Conservation (phyloP, 306 rosid genomes). For the Prosopis cineraria region DNA sequence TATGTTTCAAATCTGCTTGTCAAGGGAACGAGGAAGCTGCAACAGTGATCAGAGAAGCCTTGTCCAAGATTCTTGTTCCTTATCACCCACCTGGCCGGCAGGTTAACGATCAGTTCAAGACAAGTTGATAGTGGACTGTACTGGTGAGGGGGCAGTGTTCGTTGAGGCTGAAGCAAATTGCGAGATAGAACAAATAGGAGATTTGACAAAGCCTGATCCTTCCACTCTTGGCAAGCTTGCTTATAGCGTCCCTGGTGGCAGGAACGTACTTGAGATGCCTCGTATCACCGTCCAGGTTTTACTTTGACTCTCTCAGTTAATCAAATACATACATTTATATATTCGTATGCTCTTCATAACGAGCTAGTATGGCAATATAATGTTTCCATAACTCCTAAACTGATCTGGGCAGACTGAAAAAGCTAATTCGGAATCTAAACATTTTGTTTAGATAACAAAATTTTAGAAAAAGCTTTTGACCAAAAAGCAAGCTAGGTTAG, state of each 20-base stretch:
- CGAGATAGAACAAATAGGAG: conserved; percentile 50
- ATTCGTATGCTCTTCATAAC: no score
- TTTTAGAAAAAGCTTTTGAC: no score
- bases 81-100: conserved; percentile 63
- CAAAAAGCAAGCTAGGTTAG: no score
- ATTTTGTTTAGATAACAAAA: no score
- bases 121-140: conserved; percentile 74
- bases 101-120: conserved; percentile 59
- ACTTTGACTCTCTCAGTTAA: not conserved
- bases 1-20: conserved; percentile 46
- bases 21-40: conserved; percentile 56
- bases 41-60: conserved; percentile 49
- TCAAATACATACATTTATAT: no score
- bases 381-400: no score
- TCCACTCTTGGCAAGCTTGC: conserved; percentile 64
- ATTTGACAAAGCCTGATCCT: conserved; percentile 63
- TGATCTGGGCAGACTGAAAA: no score
- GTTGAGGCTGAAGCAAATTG: conserved; percentile 84
- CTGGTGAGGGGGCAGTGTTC: conserved; percentile 76
- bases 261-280: conserved; percentile 77
- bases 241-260: conserved; percentile 65
- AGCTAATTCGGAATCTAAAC: no score
- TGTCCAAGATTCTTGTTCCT: conserved; percentile 34
- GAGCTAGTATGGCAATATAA: no score
- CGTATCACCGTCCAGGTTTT: conserved; percentile 76